Conservation (phyloP, 352 stramenopile genomes). For the Pythium diclinum region DNA sequence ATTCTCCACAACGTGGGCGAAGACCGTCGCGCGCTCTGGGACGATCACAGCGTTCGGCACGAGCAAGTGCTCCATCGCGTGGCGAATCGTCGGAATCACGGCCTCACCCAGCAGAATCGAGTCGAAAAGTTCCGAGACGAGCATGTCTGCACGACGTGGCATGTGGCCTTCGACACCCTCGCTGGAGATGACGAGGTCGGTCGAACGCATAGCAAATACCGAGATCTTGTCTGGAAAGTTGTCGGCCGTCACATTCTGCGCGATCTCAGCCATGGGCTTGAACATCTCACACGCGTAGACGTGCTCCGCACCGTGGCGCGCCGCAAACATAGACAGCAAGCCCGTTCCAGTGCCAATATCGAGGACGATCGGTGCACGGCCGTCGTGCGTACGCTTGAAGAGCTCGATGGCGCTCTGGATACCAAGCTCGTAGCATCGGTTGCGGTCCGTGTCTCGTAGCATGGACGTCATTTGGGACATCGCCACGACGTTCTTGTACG, state of each 20-base stretch:
- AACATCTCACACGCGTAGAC: slow-evolving; percentile 94
- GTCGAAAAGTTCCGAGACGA: slow-evolving; percentile 93
- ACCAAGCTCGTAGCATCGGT: slow-evolving; percentile 71
- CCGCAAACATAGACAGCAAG: slow-evolving; percentile 87
- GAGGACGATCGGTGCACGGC: slow-evolving; percentile 58
- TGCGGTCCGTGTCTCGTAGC: slow-evolving; percentile 74
- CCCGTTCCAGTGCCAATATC: slow-evolving; percentile 84
- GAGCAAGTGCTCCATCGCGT: slow-evolving; percentile 71
- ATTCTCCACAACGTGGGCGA: slow-evolving; percentile 67
- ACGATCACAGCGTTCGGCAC: slow-evolving; percentile 57
- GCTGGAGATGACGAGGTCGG: slow-evolving; percentile 47
- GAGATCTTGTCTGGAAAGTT: slow-evolving; percentile 78
- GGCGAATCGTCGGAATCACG: slow-evolving; percentile 79
- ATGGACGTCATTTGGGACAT: slow-evolving; percentile 90
- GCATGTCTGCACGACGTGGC: slow-evolving; percentile 76
- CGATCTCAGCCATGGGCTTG: slow-evolving; percentile 78
- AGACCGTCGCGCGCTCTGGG: slow-evolving; percentile 62
- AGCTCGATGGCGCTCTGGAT: slow-evolving; percentile 58
- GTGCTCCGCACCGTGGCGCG: slow-evolving; percentile 76
- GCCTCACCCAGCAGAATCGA: slow-evolving; percentile 88
- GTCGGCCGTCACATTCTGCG: slow-evolving; percentile 55
- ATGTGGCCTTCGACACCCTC: slow-evolving; percentile 33
- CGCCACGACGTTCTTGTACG: slow-evolving; percentile 78
- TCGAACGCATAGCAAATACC: slow-evolving; percentile 72
- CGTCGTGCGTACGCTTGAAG: slow-evolving; percentile 40